Base-by-base conservation (phyloP, 148 eudicot genomes). In the Talinum fruticosum region DNA sequence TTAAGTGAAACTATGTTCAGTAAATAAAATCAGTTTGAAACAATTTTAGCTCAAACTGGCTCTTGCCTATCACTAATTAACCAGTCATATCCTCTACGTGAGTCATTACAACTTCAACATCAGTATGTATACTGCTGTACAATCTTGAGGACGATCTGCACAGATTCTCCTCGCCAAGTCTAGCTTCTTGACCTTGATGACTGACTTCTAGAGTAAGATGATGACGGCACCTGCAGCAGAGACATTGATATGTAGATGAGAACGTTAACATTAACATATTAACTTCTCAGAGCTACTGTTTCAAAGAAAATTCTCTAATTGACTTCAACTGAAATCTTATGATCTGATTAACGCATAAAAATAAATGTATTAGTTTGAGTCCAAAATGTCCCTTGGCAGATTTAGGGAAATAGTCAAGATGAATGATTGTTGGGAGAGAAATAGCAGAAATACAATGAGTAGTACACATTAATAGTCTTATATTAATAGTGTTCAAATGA, bases 171-270 rank as follows among this genome's bases (percentile, higher is more conserved):
- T 79, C 5, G 45, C 38, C 49, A 45, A 18, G 30, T n/a, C 69
- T 82, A 87, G 64, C 57, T 82, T 82, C 84, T 90, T 38, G 90
- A 85, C 76, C 90, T 93, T 68, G 93, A 88, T 45, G 86, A 79
- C 82, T 89, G 96, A 76, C 88, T 90, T 69, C 90, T 87, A 41
- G 97, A 82, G 86, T 89, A 93, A 66, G 94, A 88, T 69, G 99
- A 93, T 37, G 97, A 93, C 33, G 77, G 83, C 75, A 95, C 89
- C 99, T 95, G 89, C 75, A 79, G 45, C 57, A 70, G n/a, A 82
- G 32, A 74, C 33, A 66, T 54, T 16, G 75, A 74, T 32, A 59
- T 72, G 26, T 34, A 36, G 54, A 14, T 36, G 21, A 28, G 2
- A 30, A 10, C 8, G 53, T 53, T 10, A 28, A 5, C 26, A 41